phyloP scores from a whole-genome alignment of 2,329 filamentous ascomycete genomes.

The Paecilomyces formosus region DNA sequence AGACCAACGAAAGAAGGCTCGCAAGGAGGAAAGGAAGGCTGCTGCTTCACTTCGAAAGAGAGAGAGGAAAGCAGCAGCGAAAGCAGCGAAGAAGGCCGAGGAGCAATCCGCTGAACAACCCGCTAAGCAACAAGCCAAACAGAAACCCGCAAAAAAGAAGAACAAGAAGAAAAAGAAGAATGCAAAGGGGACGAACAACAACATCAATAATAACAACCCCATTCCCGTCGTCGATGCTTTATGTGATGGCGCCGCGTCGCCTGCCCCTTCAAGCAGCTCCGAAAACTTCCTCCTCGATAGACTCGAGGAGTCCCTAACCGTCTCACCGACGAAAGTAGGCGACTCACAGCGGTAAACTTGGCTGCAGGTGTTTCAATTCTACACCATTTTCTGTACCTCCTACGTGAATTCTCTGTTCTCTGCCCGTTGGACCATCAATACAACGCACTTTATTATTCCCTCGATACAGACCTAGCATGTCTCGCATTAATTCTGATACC shows the following conservation, averaged over 20 bases:
- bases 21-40: conserved; percentile 14
- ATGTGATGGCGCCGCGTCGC: conserved; percentile 9
- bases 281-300: conserved; percentile 17
- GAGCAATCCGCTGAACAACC: background rate
- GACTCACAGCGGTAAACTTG: background rate
- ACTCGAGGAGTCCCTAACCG: conserved; percentile 15
- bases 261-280: conserved; percentile 10
- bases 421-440: too few relatives aligned
- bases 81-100: background rate
- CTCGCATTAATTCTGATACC: too few relatives aligned
- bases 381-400: background rate
- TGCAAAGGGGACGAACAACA: background rate
- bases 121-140: background rate
- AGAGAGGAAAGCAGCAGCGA: background rate
- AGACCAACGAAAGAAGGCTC: conserved; percentile 13
- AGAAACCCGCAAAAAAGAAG: background rate
- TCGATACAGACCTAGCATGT: too few relatives aligned
- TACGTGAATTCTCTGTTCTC: too few relatives aligned
- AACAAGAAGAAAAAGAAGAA: background rate
- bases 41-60: background rate
- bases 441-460: too few relatives aligned
- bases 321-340: background rate
- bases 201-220: background rate
- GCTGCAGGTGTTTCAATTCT: background rate
- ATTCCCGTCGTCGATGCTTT: background rate